Base-by-base conservation (phyloP, 208 protist species). In the Giardia muris region DNA sequence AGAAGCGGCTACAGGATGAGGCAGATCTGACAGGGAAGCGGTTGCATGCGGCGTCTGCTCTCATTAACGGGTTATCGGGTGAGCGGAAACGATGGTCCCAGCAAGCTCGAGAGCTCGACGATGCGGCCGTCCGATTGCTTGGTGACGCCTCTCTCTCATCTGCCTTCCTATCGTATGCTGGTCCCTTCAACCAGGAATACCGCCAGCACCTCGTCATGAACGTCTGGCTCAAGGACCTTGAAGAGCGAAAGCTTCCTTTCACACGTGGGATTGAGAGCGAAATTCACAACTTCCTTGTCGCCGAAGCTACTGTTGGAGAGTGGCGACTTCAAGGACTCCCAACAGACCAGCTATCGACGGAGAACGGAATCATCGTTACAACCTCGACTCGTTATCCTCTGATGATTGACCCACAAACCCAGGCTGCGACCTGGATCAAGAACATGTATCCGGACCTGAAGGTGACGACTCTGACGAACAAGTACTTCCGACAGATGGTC, bases 351-450 rank as follows among this genome's bases (percentile, higher is more conserved):
- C 97, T 99, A 94, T 99, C 97, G 30, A 96, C 98, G 22, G 97
- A 99, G 95, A 99, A 99, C 95, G 98, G 97, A 89, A 98, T 99
- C 93, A 98, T 99, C 95, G 97, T 98, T 92, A 98, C 97, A 3
- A 0, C 45, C 10, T 42, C 67, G 10, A 0, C 94, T 42, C 97
- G 98, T 94, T 99, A 96, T 94, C 97, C 98, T 89, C 95, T 99
- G 44, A 96, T 99, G 95, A 97, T 99, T 89, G 98, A 99, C 92
- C 98, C 98, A 45, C 98, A 99, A 94, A 97, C 97, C 44, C 98
- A 99, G 96, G 98, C 97, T 47, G 95, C 97, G 89, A 95, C 95
- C 87, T 99, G 98, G 97, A 96, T 99, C 92, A 97, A 96, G 90
- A 93, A 95, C 39, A 96, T 46, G 67, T 87, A 94, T 42, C 95